These are phyloP conservation scores for Penicillium psychrofluorescens DNA, from an alignment of 495 filamentous ascomycete genomes.

Conservation along the genomic window DNA sequence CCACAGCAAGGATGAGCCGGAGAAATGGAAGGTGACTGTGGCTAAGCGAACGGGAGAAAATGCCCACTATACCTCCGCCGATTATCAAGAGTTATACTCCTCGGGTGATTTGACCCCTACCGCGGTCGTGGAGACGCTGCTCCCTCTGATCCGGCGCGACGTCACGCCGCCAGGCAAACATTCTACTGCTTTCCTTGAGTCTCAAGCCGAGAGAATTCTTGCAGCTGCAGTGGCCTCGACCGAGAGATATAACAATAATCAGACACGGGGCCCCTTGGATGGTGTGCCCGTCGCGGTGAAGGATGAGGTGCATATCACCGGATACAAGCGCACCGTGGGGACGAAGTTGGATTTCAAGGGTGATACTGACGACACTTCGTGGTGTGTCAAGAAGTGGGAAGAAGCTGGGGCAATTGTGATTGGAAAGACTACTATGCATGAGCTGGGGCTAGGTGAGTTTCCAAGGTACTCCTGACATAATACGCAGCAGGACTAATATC, in stretches of 20 bases:
- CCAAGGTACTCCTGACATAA: too few species aligned
- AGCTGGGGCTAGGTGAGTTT: conserved; percentile 62
- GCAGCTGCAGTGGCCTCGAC: conserved; percentile 66
- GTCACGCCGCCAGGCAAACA: conserved; percentile 46
- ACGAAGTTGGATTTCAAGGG: conserved; percentile 51
- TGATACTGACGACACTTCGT: conserved; percentile 46
- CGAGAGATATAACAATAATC: conserved; percentile 57
- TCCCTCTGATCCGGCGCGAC: conserved; percentile 61
- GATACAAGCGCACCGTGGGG: conserved; percentile 62
- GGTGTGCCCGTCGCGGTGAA: conserved; percentile 82
- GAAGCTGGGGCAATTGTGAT: conserved; percentile 76
- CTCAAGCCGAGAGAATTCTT: conserved; percentile 50
- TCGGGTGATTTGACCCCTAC: conserved; percentile 63
- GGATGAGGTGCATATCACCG: conserved; percentile 73
- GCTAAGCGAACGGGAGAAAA: conserved; percentile 25
- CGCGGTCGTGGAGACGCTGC: conserved; percentile 59
- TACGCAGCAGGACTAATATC: neutral
- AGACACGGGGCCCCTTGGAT: conserved; percentile 61
- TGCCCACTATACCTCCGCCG: conserved; percentile 61
- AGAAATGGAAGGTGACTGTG: conserved; percentile 16
- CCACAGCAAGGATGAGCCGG: conserved; percentile 23
- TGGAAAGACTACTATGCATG: conserved; percentile 89
- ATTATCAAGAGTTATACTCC: conserved; percentile 69
- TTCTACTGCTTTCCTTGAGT: conserved; percentile 60
- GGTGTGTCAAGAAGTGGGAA: conserved; percentile 69